These are phyloP conservation scores for Geotrichum citri-aurantii DNA, from an alignment of 1,139 yeast species.

Conservation along the genomic window DNA sequence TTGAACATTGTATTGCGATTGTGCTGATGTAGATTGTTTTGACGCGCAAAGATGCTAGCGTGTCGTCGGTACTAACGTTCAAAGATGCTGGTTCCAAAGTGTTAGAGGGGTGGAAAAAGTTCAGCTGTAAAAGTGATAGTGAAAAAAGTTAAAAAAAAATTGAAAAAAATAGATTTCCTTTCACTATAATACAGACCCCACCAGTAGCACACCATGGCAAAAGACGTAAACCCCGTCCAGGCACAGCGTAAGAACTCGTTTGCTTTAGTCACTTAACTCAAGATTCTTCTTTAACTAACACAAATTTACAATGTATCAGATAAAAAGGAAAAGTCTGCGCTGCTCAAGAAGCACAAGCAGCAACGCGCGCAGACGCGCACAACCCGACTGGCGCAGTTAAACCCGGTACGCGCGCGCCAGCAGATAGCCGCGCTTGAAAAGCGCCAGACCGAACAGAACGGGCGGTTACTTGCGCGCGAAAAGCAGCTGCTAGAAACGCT, in stretches of 20 bases:
- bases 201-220: constrained; percentile 22
- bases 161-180: neutral
- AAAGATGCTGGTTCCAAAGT: neutral
- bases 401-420: constrained; percentile 22
- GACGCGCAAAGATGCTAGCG: too few relatives aligned
- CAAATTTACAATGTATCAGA: neutral
- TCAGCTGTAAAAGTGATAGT: neutral
- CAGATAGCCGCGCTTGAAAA: constrained; percentile 24
- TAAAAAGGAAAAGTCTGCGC: constrained; percentile 30
- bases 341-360: constrained; percentile 30
- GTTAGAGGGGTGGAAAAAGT: neutral
- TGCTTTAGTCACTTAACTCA: neutral
- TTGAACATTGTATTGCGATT: neutral
- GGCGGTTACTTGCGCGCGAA: constrained; percentile 20
- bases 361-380: constrained; percentile 23
- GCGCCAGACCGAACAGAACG: constrained; percentile 15
- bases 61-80: neutral
- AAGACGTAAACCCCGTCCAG: constrained; percentile 24
- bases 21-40: too few relatives aligned
- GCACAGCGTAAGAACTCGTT: constrained; percentile 26
- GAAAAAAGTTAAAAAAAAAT: neutral
- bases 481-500: constrained; percentile 23
- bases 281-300: neutral
- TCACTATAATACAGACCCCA: neutral
- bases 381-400: constrained; percentile 22